Evolutionary conservation across 2,329 filamentous ascomycete species (phyloP).

Genomic region (Xylariaceae sp.): DNA sequence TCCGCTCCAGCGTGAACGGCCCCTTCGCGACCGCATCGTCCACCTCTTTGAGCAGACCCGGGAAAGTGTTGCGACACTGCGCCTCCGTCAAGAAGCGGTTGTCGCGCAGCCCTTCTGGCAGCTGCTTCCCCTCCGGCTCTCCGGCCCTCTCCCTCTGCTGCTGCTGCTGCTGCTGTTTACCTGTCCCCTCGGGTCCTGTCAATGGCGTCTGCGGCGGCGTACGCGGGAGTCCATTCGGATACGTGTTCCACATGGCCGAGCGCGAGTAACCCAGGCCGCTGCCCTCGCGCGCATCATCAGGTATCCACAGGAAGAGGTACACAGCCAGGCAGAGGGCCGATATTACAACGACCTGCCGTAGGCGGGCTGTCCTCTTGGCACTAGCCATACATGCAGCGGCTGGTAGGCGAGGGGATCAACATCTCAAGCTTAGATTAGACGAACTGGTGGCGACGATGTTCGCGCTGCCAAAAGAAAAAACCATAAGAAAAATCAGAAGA

Average conservation of each 20-base stretch:
- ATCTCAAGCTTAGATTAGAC: no score
- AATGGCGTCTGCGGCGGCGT: neutral
- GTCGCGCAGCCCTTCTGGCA: conserved; percentile 19
- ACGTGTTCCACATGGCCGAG: conserved; percentile 6
- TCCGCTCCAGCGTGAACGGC: conserved; percentile 34
- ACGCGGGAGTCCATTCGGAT: conserved; percentile 1
- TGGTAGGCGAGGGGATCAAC: neutral
- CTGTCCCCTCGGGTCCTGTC: neutral
- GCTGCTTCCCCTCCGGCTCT: neutral
- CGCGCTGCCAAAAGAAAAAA: no score
- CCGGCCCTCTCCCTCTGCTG: neutral
- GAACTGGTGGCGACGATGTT: no score
- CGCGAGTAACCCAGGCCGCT: conserved; percentile 10
- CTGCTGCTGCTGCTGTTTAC: neutral
- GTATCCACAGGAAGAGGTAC: conserved; percentile 23
- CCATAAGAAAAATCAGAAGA: neutral
- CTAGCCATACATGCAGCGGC: conserved; percentile 1
- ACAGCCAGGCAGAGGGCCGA: conserved; percentile 23
- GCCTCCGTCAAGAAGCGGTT: conserved; percentile 36
- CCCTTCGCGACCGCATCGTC: conserved; percentile 40
- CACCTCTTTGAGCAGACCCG: conserved; percentile 42
- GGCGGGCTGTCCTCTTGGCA: conserved; percentile 16
- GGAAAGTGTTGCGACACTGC: conserved; percentile 41
- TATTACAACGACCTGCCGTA: conserved; percentile 23
- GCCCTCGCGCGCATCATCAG: conserved; percentile 16